Conservation (phyloP, 2,329 filamentous ascomycete genomes). For the Juglanconis sp. region DNA sequence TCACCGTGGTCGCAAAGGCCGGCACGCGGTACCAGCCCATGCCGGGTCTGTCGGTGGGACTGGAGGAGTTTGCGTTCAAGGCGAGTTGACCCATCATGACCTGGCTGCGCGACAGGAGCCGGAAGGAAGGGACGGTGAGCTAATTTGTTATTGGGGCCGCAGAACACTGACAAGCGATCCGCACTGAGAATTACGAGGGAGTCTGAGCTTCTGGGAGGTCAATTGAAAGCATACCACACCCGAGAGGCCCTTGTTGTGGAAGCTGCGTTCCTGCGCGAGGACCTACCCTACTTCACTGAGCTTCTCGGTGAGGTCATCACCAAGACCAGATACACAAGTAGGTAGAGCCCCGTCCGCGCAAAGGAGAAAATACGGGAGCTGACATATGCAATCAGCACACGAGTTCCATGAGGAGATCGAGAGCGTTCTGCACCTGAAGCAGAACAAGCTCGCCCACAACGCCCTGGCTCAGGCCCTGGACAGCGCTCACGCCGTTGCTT, state of each 20-base stretch:
- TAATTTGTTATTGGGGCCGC: conserved; percentile 41
- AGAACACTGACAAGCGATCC: conserved; percentile 86
- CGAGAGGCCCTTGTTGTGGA: conserved; percentile 90
- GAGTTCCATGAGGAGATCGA: conserved; percentile 88
- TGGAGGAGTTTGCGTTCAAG: conserved; percentile 98
- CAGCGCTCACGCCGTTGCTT: conserved; percentile 80
- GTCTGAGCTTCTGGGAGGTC: conserved; percentile 88
- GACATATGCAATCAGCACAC: conserved; percentile 57
- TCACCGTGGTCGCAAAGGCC: conserved; percentile 89
- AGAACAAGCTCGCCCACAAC: conserved; percentile 67
- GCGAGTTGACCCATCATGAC: conserved; percentile 42
- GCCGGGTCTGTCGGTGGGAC: conserved; percentile 83
- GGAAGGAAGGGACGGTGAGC: conserved; percentile 30
- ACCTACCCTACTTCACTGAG: conserved; percentile 97
- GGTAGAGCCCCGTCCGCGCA: conserved; percentile 30
- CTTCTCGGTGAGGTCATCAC: conserved; percentile 88
- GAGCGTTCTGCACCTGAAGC: conserved; percentile 71
- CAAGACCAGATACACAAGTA: conserved; percentile 80
- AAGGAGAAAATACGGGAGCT: conserved; percentile 15
- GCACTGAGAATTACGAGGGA: conserved; percentile 92
- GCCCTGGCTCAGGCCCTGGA: conserved; percentile 71
- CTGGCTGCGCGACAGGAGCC: conserved; percentile 12
- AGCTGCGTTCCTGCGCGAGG: conserved; percentile 91
- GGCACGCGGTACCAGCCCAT: conserved; percentile 89
- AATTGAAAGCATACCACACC: conserved; percentile 83